Evolutionary conservation across 2,329 filamentous ascomycete genomes (phyloP).

Genomic region (Talaromyces sp.): DNA sequence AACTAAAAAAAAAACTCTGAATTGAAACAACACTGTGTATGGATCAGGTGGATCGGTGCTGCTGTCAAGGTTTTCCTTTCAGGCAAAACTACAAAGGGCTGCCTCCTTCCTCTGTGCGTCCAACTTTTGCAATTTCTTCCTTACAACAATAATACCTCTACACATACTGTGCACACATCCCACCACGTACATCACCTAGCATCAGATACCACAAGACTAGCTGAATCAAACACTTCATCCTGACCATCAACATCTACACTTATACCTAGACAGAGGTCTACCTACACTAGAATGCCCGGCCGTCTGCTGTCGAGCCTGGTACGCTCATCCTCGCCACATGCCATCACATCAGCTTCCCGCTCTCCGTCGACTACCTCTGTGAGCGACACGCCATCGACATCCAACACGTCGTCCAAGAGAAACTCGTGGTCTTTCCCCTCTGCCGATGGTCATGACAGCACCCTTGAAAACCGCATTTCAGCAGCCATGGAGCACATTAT

Average conservation of each 20-base stretch:
- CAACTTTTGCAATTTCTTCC: background rate
- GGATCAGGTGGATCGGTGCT: constrained; percentile 8
- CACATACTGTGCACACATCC: background rate
- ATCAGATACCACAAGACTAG: background rate
- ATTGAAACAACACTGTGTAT: background rate
- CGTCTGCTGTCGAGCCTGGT: constrained; percentile 41
- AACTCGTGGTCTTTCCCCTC: constrained; percentile 22
- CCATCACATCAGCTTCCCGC: constrained; percentile 31
- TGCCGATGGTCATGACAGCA: constrained; percentile 30
- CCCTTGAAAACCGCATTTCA: constrained; percentile 40
- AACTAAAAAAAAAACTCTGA: background rate
- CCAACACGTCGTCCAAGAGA: constrained; percentile 25
- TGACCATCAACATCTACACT: background rate
- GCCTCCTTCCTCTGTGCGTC: background rate
- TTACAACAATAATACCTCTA: background rate
- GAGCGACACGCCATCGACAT: constrained; percentile 26
- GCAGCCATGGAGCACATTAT: constrained; percentile 45
- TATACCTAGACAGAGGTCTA: background rate
- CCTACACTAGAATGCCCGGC: constrained; percentile 32
- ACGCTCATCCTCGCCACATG: constrained; percentile 31
- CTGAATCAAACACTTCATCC: background rate
- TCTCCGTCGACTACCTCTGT: constrained; percentile 38
- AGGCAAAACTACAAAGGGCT: constrained; percentile 7
- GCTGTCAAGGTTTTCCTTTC: constrained; percentile 12
- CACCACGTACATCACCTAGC: background rate